Evolutionary conservation across 495 filamentous ascomycete species (phyloP).

Genomic region (Penicillium ochrochloron): DNA sequence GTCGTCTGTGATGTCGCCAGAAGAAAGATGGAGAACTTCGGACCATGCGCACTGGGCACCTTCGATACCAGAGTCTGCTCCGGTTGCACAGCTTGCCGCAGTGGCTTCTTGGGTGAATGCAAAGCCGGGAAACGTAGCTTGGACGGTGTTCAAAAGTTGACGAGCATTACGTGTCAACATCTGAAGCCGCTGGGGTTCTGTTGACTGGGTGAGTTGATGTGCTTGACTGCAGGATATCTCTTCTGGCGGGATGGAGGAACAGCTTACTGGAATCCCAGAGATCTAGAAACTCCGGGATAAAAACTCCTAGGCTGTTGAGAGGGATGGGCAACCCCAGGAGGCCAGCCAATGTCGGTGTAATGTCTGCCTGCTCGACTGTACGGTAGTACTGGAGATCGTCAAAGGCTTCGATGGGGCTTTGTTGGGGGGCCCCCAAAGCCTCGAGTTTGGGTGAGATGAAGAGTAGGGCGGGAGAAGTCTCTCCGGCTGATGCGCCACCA

Average conservation of each 20-base stretch:
- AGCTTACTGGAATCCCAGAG: constrained; percentile 68
- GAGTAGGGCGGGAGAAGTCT: constrained; percentile 89
- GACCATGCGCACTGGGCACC: constrained; percentile 71
- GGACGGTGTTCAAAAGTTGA: constrained; percentile 76
- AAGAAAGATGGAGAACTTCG: constrained; percentile 31
- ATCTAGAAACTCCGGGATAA: constrained; percentile 76
- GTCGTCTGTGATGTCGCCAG: constrained; percentile 7
- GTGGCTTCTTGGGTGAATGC: constrained; percentile 49
- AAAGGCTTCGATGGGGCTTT: constrained; percentile 46
- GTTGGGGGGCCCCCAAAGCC: constrained; percentile 46
- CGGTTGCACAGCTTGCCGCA: constrained; percentile 46
- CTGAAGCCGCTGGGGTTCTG: constrained; percentile 58
- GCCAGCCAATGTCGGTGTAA: constrained; percentile 86
- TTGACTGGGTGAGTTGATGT: constrained; percentile 4
- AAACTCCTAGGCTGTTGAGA: constrained; percentile 88
- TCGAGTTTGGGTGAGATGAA: constrained; percentile 90
- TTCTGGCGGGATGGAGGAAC: not conserved
- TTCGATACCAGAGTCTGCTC: constrained; percentile 53
- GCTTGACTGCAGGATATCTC: not conserved
- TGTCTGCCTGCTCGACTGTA: constrained; percentile 87
- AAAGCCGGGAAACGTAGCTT: constrained; percentile 66
- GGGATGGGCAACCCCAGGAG: constrained; percentile 87
- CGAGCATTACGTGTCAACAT: constrained; percentile 74
- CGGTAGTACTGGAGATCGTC: constrained; percentile 77
- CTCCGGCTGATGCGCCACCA: constrained; percentile 87